Base-by-base conservation (phyloP, 352 stramenopile genomes). In the Phytophthora foliorum region DNA sequence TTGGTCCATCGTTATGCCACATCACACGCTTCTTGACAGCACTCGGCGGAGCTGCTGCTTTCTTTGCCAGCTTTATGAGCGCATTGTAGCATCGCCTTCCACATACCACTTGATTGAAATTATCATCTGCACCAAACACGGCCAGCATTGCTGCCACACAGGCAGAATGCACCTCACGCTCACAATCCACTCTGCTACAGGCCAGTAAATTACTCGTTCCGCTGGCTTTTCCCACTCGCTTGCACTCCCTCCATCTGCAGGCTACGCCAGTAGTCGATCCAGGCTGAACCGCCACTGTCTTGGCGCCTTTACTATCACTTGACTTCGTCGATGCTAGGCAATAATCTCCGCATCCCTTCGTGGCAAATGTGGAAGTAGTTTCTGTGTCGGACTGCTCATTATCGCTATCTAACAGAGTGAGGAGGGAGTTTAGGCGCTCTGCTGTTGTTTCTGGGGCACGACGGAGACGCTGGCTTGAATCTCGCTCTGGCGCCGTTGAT, bases 1-100 rank as follows among this genome's bases (percentile, higher is more conserved):
- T 42, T 21, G 49, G 39, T 2, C 39, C 59, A 44, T 67, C 49
- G 27, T 67, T 67, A 24, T 67, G 39, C 58, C 58, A 60, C 2
- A 36, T 7, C 4, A 67, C 58, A 3, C 59, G 59, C 21, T 59
- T 59, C n/a, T 52, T 59, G 31, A 3, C 19, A 4, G 34, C 17
- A 4, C 7, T 4, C 9, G 34, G 7, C 7, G 34, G 34, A 17
- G 3, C 34, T 11, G 17, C 10, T 41, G 34, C 34, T 11, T 41
- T 41, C 7, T 41, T 41, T 6, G 34, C 34, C 31, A 31, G 31
- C 16, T 49, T 57, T 9, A 64, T 24, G 13, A 67, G 21, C n/a
- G 49, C 41, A 19, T 67, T 67, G 39, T 55, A 67, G 39, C n/a
- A n/a, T n/a, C n/a, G n/a, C n/a, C n/a, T n/a, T n/a, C n/a, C n/a